phyloP scores from a whole-genome alignment of 352 stramenopile species.

The Phytophthora colocasiae region DNA sequence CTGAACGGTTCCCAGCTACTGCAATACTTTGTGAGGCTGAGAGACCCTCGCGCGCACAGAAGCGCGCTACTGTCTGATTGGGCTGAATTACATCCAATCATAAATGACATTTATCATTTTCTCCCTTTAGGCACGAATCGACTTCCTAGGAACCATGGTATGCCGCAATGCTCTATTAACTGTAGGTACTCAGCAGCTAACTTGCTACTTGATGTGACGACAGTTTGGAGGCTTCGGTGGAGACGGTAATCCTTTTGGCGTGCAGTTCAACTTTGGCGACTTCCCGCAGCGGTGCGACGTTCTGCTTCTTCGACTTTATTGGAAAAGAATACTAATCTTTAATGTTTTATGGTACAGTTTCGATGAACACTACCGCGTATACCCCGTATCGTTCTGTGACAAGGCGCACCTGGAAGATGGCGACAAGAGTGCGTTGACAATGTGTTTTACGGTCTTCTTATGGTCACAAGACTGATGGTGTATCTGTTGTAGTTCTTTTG shows the following conservation, averaged over 20 bases:
- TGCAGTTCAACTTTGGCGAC: slow-evolving; percentile 84
- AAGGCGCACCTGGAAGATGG: slow-evolving; percentile 90
- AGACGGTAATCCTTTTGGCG: slow-evolving; percentile 82
- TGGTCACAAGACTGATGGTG: slow-evolving; percentile 8
- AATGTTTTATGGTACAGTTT: slow-evolving; percentile 48
- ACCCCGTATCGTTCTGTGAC: slow-evolving; percentile 89
- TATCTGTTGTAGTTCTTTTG: slow-evolving; percentile 85
- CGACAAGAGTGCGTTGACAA: slow-evolving; percentile 80
- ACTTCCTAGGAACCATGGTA: too few species aligned
- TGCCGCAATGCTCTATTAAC: too few species aligned
- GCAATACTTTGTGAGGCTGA: too few species aligned
- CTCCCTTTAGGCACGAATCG: background rate
- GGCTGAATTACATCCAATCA: slow-evolving; percentile 17
- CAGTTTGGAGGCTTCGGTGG: slow-evolving; percentile 79
- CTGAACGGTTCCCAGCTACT: too few species aligned
- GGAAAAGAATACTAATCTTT: too few species aligned
- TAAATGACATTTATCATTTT: background rate
- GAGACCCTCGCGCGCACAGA: too few species aligned
- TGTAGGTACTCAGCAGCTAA: background rate
- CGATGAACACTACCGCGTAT: slow-evolving; percentile 89
- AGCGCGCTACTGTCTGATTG: too few species aligned
- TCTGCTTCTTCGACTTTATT: too few species aligned
- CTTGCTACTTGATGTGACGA: background rate
- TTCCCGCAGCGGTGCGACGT: slow-evolving; percentile 67
- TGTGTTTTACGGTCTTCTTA: background rate